Evolutionary conservation across 495 filamentous ascomycete species (phyloP).

Genomic region (Parmelia sp.): DNA sequence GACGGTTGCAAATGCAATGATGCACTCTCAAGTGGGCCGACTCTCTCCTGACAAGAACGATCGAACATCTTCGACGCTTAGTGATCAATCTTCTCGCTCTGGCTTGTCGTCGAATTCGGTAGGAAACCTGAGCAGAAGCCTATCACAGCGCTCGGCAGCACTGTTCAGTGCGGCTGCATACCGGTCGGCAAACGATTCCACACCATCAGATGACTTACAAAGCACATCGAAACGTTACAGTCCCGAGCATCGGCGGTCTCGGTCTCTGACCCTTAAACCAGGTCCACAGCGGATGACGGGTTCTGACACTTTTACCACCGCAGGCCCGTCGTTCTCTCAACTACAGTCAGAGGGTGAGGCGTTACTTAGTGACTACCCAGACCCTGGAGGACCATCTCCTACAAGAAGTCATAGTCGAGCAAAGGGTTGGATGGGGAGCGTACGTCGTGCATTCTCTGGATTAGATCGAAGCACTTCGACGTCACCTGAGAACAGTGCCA

Average conservation of each 20-base stretch:
- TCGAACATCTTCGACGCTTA: constrained; percentile 52
- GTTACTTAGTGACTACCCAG: constrained; percentile 45
- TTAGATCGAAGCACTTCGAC: constrained; percentile 34
- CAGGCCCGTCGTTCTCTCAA: constrained; percentile 52
- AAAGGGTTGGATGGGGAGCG: constrained; percentile 49
- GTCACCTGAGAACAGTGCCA: constrained; percentile 24
- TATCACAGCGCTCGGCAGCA: constrained; percentile 32
- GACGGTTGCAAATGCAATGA: constrained; percentile 42
- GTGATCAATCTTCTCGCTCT: constrained; percentile 41
- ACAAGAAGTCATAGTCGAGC: constrained; percentile 35
- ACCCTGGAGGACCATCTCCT: constrained; percentile 32
- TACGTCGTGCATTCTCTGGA: constrained; percentile 48
- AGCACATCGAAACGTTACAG: constrained; percentile 20
- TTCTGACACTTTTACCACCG: constrained; percentile 63
- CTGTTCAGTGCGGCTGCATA: constrained; percentile 22
- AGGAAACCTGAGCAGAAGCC: constrained; percentile 31
- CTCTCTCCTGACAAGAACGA: constrained; percentile 46
- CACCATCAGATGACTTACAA: constrained; percentile 20
- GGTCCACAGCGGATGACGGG: constrained; percentile 36
- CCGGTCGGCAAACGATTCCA: constrained; percentile 21
- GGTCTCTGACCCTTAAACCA: constrained; percentile 10
- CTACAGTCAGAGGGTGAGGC: constrained; percentile 61
- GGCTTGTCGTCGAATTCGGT: constrained; percentile 28
- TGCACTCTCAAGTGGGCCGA: constrained; percentile 35
- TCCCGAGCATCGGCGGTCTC: constrained; percentile 21